Evolutionary conservation across 345 rosid species (phyloP), one percentile per base, ranked within the genome.

Genomic region (Pseudoturritis turrita): DNA sequence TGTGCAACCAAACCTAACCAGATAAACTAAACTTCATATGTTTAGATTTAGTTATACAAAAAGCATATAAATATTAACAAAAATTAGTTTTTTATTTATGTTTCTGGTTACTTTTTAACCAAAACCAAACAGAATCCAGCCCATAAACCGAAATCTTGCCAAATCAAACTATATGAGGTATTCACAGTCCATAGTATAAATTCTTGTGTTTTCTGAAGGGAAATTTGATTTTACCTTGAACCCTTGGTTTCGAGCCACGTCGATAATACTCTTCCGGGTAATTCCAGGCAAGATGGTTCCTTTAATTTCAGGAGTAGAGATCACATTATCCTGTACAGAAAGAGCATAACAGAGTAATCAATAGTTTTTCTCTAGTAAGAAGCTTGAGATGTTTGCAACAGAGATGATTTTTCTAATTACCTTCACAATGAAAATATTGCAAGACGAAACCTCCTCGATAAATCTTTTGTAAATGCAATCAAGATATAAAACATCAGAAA

Each of bases 221-320:
- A 45, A 43, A 2, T 17, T 26, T 13, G 55, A 25, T 13, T 13
- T 33, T 60, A 88, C 97, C 93, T 82, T 79, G 68, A 82, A 84
- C 22, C 93, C 90, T 83, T 79, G 77, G 76, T 80, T 83, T n/a
- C 77, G 81, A 76, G 95, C 89, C 75, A 92, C 90, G 76, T 88
- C 92, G 60, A 92, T 88, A 45, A 89, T 81, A 63, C 95, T 92
- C 80, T 62, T 60, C 18, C 68, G 61, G 1, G 75, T 71, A 23
- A 71, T 71, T 29, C 75, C 75, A 45, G 66, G 67, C 19, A 71
- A 33, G 18, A 71, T 71, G 2, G 75, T 71, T 25, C 75, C 75
- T 58, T 37, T 60, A 9, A 89, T 82, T 37, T 75, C 85, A 19
- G 95, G 98, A 57, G 95, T 92, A 22, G 80, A 82, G 43, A 92